A percentile compares a stretch with the other conserved stretches of the same genome.
These are phyloP conservation scores for Plenodomus tracheiphilus DNA, from an alignment of 2,329 filamentous ascomycete genomes.

Conservation along the genomic window DNA sequence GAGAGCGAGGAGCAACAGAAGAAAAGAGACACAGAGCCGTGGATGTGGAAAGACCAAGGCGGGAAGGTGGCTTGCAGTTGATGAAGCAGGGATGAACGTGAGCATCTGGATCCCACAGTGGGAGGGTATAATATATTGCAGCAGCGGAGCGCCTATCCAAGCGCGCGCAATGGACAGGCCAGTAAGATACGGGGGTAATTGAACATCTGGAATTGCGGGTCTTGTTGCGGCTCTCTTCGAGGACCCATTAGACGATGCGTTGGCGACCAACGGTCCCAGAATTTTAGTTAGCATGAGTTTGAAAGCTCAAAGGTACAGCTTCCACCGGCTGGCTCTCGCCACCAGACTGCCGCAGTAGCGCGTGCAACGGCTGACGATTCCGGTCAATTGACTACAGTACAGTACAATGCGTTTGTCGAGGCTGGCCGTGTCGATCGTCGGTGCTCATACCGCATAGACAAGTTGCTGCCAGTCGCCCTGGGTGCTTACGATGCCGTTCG, in stretches of 20 bases:
- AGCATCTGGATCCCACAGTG: slow-evolving; percentile 43
- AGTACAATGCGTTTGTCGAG: slow-evolving; percentile 38
- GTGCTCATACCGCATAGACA: slow-evolving; percentile 11
- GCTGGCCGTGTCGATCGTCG: slow-evolving; percentile 43
- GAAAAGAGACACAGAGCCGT: slow-evolving; percentile 20
- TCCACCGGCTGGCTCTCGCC: slow-evolving; percentile 44
- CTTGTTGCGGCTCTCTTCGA: slow-evolving; percentile 49
- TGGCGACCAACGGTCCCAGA: slow-evolving; percentile 42
- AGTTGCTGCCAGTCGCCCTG: slow-evolving; percentile 35
- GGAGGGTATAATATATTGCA: slow-evolving; percentile 48
- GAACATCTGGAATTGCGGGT: slow-evolving; percentile 44
- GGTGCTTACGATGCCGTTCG: slow-evolving; percentile 16
- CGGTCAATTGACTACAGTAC: slow-evolving; percentile 34
- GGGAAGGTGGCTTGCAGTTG: slow-evolving; percentile 44
- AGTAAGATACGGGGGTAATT: slow-evolving; percentile 56
- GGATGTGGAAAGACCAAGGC: slow-evolving; percentile 41
- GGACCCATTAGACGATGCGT: slow-evolving; percentile 71
- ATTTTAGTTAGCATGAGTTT: slow-evolving; percentile 41
- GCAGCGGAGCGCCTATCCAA: slow-evolving; percentile 47
- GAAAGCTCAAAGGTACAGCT: slow-evolving; percentile 43
- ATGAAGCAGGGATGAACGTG: slow-evolving; percentile 35
- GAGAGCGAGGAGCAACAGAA: neutral
- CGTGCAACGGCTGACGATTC: slow-evolving; percentile 39
- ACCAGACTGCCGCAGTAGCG: slow-evolving; percentile 44
- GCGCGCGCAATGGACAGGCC: slow-evolving; percentile 49